Evolutionary conservation across 2,329 filamentous ascomycete genomes (phyloP).

Genomic region (Epichloe sp.): DNA sequence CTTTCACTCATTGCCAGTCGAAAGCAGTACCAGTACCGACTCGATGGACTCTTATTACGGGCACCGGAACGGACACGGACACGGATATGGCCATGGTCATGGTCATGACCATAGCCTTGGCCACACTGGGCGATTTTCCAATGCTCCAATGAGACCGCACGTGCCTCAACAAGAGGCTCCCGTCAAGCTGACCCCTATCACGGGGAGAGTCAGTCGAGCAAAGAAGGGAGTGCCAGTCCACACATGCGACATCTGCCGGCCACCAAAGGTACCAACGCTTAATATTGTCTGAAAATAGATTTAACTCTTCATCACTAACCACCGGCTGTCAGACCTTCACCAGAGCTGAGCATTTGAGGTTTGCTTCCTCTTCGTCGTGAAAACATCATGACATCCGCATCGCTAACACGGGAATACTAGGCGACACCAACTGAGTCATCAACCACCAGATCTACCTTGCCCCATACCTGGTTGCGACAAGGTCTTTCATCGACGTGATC

Average conservation of each 20-base stretch:
- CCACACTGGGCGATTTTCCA: conserved; percentile 14
- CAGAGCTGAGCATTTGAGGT: conserved; percentile 50
- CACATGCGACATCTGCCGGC: conserved; percentile 37
- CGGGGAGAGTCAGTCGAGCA: conserved; percentile 41
- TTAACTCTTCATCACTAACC: neutral
- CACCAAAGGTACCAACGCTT: conserved; percentile 31
- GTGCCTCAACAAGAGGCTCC: conserved; percentile 24
- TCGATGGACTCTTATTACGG: conserved; percentile 32
- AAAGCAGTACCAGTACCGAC: conserved; percentile 34
- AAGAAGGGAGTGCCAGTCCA: conserved; percentile 48
- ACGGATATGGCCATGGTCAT: conserved; percentile 13
- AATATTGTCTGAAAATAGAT: neutral
- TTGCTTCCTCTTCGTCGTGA: conserved; percentile 9
- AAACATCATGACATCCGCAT: conserved; percentile 6
- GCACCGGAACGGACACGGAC: conserved; percentile 11
- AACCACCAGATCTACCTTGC: conserved; percentile 39
- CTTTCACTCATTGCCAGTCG: conserved; percentile 13
- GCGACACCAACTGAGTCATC: conserved; percentile 48
- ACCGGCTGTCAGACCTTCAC: conserved; percentile 40
- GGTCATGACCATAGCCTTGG: conserved; percentile 7
- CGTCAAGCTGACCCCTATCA: conserved; percentile 43
- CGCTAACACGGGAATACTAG: conserved; percentile 23
- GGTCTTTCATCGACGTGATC: conserved; percentile 44
- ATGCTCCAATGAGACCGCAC: conserved; percentile 27
- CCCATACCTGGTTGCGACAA: conserved; percentile 40